Base-by-base conservation (phyloP, 331 rosid genomes). In the Malus hybrid region DNA sequence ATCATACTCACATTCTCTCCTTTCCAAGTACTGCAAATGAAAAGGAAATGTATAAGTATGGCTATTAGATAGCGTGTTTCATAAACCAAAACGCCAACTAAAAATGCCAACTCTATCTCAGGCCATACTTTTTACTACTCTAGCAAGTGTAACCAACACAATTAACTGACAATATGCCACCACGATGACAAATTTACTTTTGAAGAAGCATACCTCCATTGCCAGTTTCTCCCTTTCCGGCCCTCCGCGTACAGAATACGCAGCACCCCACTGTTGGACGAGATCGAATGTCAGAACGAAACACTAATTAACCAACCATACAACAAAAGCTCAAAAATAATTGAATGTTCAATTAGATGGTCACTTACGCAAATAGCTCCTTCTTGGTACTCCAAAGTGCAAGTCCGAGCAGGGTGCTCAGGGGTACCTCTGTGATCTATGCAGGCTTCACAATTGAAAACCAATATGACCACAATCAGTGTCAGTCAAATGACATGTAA, bases 341-440 rank as follows among this genome's bases (percentile, higher is more conserved):
- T 44, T 12, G 50, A 11, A 44, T 11, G 50, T 11, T 44, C 34
- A 56, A 56, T 30, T 6, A 12, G 19, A 16, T n/a, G 29, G 29
- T 20, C 18, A 78, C 97, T 89, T 82, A 95, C 99, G 80, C 99
- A 95, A 55, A 88, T 18, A 7, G 83, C 82, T 68, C 96, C 99
- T 82, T 88, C 92, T 80, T 89, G 86, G 65, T 81, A 32, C 79
- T 95, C 97, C 83, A 95, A 79, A 2, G 97, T 81, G 97, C 96
- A 90, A 83, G 93, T 92, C 80, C 99, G 82, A 5, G 99, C 99
- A 44, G 99, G 99, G 68, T 77, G 75, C 85, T 95, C 93, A 44
- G 93, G 96, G 8, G 99, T 95, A 44, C 99, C 99, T 72, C 97
- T 66, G 72, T 95, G 99, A 69, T 95, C 99, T 73, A 95, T 83